A percentile compares a stretch with the other conserved stretches of the same genome.
Conservation (phyloP, 2,329 filamentous ascomycete genomes). For the Cladosporium sp. region DNA sequence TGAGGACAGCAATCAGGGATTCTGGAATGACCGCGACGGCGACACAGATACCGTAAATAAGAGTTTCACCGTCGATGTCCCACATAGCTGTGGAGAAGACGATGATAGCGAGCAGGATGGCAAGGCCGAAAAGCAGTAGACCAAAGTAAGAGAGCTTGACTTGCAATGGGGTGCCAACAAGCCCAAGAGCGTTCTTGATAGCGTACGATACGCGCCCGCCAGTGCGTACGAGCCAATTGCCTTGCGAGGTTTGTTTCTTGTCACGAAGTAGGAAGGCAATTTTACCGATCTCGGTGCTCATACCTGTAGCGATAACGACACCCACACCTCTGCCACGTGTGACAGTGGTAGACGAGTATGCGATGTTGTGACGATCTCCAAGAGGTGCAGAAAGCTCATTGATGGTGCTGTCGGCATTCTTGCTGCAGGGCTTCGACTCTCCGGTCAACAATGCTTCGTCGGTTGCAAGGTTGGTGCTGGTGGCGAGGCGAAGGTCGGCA, state of each 20-base stretch:
- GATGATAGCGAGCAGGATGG: constrained; percentile 64
- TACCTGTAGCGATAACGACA: constrained; percentile 55
- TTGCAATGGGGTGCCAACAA: constrained; percentile 72
- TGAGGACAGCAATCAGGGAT: constrained; percentile 61
- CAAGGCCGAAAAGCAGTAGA: constrained; percentile 71
- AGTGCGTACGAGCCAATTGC: constrained; percentile 16
- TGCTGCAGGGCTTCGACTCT: constrained; percentile 54
- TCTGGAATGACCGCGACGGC: constrained; percentile 46
- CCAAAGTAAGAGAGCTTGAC: constrained; percentile 82
- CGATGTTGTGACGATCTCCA: constrained; percentile 61
- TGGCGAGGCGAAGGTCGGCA: constrained; percentile 58
- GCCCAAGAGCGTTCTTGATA: constrained; percentile 36
- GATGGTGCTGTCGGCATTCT: constrained; percentile 26
- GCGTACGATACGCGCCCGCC: constrained; percentile 51
- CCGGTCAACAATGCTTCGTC: constrained; percentile 70
- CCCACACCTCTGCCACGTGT: constrained; percentile 60
- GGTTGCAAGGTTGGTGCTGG: constrained; percentile 70
- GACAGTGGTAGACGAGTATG: constrained; percentile 60
- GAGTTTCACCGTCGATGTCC: constrained; percentile 38
- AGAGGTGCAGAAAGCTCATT: constrained; percentile 45
- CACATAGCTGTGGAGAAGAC: constrained; percentile 59
- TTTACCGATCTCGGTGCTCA: constrained; percentile 64
- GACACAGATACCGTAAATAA: constrained; percentile 47
- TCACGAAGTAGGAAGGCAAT: constrained; percentile 48
- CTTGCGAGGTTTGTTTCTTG: constrained; percentile 23